Evolutionary conservation across 1,284 basidiomycete genomes (phyloP), one percentile per base, ranked within the genome.

Genomic region (Phylloporus sp.): DNA sequence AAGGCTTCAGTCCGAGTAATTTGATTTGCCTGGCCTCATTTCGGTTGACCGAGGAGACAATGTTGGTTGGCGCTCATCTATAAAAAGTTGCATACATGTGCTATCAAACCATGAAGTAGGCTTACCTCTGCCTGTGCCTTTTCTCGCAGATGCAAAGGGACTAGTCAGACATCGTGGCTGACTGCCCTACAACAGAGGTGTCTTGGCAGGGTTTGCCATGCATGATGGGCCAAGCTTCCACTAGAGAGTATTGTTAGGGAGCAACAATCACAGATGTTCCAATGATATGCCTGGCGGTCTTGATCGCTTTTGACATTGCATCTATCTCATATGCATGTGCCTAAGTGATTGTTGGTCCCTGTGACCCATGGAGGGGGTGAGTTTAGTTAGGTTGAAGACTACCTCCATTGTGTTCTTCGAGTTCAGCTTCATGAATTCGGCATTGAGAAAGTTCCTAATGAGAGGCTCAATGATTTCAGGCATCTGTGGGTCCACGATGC

Each of bases 171-270:
- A 76, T 98, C 92, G 76, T 98, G 96, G 69, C 94, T 96, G 2
- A 96, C 96, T 15, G 96, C 95, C 70, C 96, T 84, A 37, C 96
- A 86, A 29, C 96, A 86, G 18, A 98, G 82, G 74, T 96, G 93
- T 28, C 96, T 84, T 15, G 96, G 96, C 13, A 98, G 82, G 20
- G 91, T 88, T 76, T 98, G 96, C 87, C 96, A 98, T 2, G 90
- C 93, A 61, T 96, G 83, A 64, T 92, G 88, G 0, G 89, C 92
- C 29, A 89, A 86, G 65, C 84, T 86, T 40, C 75, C 78, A 60
- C 86, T 87, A 70, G 24, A 77, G 68, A 34, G 22, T 22, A 51
- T 8, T 2, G 59, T 72, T 50, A 64, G 34, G 20, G 51, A 44
- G 22, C 37, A 3, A 24, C 31, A 2, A 49, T 32, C 13, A 8